Conservation (phyloP, 1,139 yeast species). For the Candida smagusa region DNA sequence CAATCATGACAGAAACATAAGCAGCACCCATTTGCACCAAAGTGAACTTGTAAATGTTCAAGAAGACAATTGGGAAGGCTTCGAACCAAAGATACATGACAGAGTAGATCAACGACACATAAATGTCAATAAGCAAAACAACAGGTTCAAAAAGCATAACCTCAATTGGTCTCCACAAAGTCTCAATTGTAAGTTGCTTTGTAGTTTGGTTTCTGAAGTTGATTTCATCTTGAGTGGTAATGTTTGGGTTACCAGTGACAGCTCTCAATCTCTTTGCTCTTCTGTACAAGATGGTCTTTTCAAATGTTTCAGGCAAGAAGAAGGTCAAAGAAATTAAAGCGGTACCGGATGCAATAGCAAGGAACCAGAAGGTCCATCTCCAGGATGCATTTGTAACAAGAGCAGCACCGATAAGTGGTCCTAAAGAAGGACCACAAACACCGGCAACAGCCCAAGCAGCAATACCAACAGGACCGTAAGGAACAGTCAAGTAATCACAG, state of each 20-base stretch:
- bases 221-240: constrained; percentile 28
- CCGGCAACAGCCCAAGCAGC: constrained; percentile 35
- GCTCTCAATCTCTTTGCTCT: constrained; percentile 35
- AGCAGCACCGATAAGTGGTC: constrained; percentile 35
- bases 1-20: constrained; percentile 43
- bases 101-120: constrained; percentile 53
- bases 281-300: constrained; percentile 29
- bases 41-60: constrained; percentile 43
- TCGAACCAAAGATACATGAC: constrained; percentile 58
- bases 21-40: constrained; percentile 52
- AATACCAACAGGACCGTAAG: constrained; percentile 30
- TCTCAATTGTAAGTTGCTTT: constrained; percentile 27
- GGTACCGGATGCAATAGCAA: constrained; percentile 29
- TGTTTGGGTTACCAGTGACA: constrained; percentile 28
- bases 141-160: constrained; percentile 43
- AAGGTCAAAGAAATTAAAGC: constrained; percentile 22
- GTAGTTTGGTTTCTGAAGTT: constrained; percentile 19
- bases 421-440: constrained; percentile 34
- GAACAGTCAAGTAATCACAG: constrained; percentile 23
- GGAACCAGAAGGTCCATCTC: constrained; percentile 42
- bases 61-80: constrained; percentile 55
- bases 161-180: constrained; percentile 49
- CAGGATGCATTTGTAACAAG: constrained; percentile 26
- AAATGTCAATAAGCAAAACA: constrained; percentile 44
- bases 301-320: constrained; percentile 34